Conservation (phyloP, 2,329 filamentous ascomycete genomes). For the Colletotrichum chlorophyti region DNA sequence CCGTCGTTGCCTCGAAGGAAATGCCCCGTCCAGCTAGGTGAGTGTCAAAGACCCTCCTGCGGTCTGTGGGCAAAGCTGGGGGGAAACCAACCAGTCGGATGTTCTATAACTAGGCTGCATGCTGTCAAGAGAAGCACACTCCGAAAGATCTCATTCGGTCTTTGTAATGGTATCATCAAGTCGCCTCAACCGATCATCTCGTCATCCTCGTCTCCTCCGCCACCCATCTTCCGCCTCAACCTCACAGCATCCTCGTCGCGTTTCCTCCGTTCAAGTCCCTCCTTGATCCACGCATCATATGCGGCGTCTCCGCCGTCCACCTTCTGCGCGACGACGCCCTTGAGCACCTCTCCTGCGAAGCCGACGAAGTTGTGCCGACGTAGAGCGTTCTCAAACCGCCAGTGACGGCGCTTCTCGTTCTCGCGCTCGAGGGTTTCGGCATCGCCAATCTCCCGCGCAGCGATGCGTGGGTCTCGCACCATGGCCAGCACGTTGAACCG, state of each 20-base stretch:
- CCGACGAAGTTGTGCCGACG: slow-evolving; percentile 95
- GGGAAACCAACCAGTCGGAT: no score
- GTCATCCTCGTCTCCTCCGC: slow-evolving; percentile 20
- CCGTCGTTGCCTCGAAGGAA: no score
- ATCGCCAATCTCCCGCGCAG: slow-evolving; percentile 84
- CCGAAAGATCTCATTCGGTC: no score
- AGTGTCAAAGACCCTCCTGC: no score
- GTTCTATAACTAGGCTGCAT: no score
- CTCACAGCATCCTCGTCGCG: slow-evolving; percentile 30
- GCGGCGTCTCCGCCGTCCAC: slow-evolving; percentile 67
- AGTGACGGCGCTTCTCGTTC: slow-evolving; percentile 82
- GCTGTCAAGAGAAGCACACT: no score
- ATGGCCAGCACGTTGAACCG: slow-evolving; percentile 96
- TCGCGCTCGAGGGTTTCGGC: slow-evolving; percentile 78
- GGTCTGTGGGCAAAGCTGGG: no score
- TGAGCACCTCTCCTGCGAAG: slow-evolving; percentile 89
- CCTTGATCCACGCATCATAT: slow-evolving; percentile 77
- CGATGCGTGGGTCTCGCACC: slow-evolving; percentile 80
- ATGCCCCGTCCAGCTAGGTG: no score
- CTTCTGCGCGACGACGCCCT: slow-evolving; percentile 81
- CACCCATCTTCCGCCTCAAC: slow-evolving; percentile 29
- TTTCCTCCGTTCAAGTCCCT: slow-evolving; percentile 65
- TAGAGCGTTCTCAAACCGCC: slow-evolving; percentile 95
- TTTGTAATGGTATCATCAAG: slow-evolving; percentile 20
- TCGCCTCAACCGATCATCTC: slow-evolving; percentile 26